Percentiles rank a stretch among this genome's conserved stretches.
phyloP scores from a whole-genome alignment of 2,329 filamentous ascomycete species.

The Davidsoniella virescens region DNA sequence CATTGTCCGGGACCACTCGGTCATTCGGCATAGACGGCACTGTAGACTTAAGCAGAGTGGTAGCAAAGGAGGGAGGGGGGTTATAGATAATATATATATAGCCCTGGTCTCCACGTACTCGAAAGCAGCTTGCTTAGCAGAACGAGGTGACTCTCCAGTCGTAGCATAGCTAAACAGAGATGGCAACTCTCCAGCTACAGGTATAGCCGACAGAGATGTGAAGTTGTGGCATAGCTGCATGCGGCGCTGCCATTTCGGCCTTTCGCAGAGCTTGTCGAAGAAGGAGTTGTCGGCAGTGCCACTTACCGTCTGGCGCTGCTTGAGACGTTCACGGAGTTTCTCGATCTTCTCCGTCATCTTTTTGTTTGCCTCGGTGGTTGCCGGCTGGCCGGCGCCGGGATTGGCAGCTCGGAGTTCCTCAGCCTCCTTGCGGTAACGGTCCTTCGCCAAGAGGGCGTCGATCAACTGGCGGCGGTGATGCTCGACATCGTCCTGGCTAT shows the following conservation, averaged over 20 bases:
- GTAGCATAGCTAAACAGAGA: constrained; percentile 2
- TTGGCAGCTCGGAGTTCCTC: constrained; percentile 25
- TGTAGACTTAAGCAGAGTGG: neutral
- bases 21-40: neutral
- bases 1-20: neutral
- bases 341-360: constrained; percentile 38
- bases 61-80: neutral
- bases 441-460: constrained; percentile 42
- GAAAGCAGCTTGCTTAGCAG: constrained; percentile 10
- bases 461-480: constrained; percentile 43
- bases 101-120: constrained; percentile 7
- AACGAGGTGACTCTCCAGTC: constrained; percentile 6
- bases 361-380: constrained; percentile 21
- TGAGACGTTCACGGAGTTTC: constrained; percentile 38
- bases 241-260: constrained; percentile 1
- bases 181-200: neutral
- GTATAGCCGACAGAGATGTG: neutral
- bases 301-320: constrained; percentile 44
- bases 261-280: neutral
- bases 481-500: constrained; percentile 35
- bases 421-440: constrained; percentile 38
- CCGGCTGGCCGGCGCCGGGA: constrained; percentile 21
- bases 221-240: constrained; percentile 7
- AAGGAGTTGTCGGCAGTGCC: constrained; percentile 5
- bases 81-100: neutral